Evolutionary conservation across 768 basidiomycete genomes (phyloP).

Genomic region (Termitomyces sp.): DNA sequence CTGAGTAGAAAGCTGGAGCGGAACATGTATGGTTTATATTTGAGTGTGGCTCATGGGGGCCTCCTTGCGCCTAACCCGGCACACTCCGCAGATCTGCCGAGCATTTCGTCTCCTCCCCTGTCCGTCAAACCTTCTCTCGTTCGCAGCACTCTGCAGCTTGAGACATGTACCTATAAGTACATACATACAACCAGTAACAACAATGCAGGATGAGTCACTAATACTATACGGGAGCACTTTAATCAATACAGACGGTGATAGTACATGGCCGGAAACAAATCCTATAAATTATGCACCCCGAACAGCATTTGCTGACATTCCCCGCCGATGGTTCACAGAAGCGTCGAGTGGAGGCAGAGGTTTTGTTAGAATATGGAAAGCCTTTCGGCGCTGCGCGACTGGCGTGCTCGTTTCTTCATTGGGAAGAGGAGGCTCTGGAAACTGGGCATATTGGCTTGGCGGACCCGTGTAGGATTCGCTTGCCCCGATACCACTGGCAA

Average conservation of each 20-base stretch:
- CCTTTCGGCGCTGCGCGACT: conserved; percentile 60
- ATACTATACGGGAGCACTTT: conserved; percentile 1
- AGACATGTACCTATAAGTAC: conserved; percentile 8
- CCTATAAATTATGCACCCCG: conserved; percentile 37
- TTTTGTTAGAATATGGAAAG: conserved; percentile 68
- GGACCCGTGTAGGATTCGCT: conserved; percentile 58
- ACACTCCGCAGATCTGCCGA: conserved; percentile 14
- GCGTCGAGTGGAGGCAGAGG: conserved; percentile 37
- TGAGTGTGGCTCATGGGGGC: conserved; percentile 9
- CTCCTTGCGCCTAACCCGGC: conserved; percentile 19
- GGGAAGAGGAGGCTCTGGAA: conserved; percentile 60
- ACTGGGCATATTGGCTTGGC: conserved; percentile 65
- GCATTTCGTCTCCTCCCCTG: conserved; percentile 3
- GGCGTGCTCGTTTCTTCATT: conserved; percentile 47
- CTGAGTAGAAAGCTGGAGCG: conserved; percentile 16
- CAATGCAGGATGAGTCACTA: conserved; percentile 12
- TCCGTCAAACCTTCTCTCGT: conserved; percentile 5
- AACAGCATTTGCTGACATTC: conserved; percentile 48
- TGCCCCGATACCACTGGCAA: conserved; percentile 38
- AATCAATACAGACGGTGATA: conserved; percentile 19
- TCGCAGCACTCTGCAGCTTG: not conserved
- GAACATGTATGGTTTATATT: conserved; percentile 15
- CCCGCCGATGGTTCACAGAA: conserved; percentile 44
- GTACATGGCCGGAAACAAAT: conserved; percentile 24
- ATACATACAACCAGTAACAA: conserved; percentile 18